phyloP scores from a whole-genome alignment of 441 rosid species.

The Hypseocharis bilobata region DNA sequence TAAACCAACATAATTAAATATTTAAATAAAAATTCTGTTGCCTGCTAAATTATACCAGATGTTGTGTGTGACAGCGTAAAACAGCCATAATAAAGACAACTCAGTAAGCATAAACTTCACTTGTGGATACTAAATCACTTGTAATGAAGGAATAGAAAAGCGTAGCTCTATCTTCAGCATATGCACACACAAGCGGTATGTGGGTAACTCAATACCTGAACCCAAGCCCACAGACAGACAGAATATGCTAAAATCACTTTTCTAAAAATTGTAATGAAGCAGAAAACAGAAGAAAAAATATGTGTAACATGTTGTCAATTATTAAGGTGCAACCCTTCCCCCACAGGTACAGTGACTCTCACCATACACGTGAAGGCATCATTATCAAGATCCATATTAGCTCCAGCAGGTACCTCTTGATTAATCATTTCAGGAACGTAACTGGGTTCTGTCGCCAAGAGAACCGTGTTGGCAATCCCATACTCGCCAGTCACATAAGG shows the following conservation, averaged over 20 bases:
- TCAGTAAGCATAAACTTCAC: no score
- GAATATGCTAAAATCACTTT: no score
- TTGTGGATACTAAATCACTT: no score
- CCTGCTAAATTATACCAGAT: no score
- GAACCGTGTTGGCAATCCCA: slow-evolving; percentile 30
- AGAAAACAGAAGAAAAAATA: background rate
- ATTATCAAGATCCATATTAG: slow-evolving; percentile 32
- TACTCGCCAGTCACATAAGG: slow-evolving; percentile 23
- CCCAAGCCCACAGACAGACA: no score
- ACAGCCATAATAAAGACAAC: no score
- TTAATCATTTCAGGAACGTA: slow-evolving; percentile 9
- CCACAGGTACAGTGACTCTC: slow-evolving; percentile 13
- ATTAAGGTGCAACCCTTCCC: no score
- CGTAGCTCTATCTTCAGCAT: no score
- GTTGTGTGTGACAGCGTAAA: no score
- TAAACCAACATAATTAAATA: background rate
- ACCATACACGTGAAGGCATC: slow-evolving; percentile 24
- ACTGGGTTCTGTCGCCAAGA: slow-evolving; percentile 21
- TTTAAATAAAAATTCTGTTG: background rate
- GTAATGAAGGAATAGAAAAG: no score
- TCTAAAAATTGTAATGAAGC: background rate
- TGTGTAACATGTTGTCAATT: background rate
- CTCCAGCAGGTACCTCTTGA: slow-evolving; percentile 16
- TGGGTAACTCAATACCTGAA: no score
- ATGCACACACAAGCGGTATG: no score